These are phyloP conservation scores for Spiromastix sp. DNA, from an alignment of 2,329 filamentous ascomycete species.

Conservation along the genomic window DNA sequence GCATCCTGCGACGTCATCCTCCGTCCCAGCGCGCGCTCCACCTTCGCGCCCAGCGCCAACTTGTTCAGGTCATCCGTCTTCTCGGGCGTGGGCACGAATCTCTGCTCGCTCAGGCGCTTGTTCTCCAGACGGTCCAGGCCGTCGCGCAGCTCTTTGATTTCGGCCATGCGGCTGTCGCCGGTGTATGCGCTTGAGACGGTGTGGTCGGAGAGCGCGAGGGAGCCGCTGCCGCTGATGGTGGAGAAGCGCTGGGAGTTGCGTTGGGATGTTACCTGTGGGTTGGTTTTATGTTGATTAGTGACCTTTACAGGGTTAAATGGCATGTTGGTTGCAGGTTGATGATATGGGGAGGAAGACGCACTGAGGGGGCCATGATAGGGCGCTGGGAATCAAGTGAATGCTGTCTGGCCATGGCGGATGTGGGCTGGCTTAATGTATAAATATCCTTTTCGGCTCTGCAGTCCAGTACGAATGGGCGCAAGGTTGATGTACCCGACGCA, in stretches of 20 bases:
- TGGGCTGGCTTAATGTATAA: not conserved
- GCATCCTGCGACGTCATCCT: conserved; percentile 86
- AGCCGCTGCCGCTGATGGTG: conserved; percentile 39
- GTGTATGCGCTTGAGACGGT: conserved; percentile 30
- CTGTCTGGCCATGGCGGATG: conserved; percentile 25
- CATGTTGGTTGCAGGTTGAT: too few species aligned
- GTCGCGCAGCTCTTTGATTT: conserved; percentile 66
- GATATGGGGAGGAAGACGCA: too few species aligned
- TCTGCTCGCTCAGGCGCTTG: conserved; percentile 71
- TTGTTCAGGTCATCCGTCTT: conserved; percentile 77
- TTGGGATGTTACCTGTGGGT: conserved; percentile 34
- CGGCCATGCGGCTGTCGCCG: conserved; percentile 44
- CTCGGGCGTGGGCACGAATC: conserved; percentile 66
- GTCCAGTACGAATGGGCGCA: not conserved
- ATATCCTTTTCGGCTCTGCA: not conserved
- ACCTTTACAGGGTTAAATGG: too few species aligned
- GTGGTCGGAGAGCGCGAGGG: conserved; percentile 36
- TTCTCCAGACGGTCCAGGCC: conserved; percentile 83
- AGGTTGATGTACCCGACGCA: too few species aligned
- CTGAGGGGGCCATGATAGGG: conserved; percentile 46
- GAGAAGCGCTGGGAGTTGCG: conserved; percentile 44
- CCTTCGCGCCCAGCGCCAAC: conserved; percentile 78
- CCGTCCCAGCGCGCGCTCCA: conserved; percentile 75
- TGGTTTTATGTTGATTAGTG: too few species aligned
- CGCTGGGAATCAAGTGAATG: conserved; percentile 43